These are phyloP conservation scores for Neoascochyta sp. DNA, from an alignment of 2,329 filamentous ascomycete species.

Conservation along the genomic window DNA sequence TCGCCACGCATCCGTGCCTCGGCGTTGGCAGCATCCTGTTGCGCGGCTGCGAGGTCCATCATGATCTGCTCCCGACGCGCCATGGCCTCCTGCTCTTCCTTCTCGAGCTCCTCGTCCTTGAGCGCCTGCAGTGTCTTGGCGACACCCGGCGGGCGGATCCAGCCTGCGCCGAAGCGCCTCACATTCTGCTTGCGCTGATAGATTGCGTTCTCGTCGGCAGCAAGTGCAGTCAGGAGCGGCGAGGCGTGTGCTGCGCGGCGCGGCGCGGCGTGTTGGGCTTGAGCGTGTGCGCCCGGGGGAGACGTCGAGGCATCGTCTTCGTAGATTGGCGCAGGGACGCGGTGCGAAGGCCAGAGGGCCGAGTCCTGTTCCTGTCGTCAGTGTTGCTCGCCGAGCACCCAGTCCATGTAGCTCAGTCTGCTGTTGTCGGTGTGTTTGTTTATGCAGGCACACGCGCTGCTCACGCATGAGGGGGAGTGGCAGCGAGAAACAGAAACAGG, in stretches of 20 bases:
- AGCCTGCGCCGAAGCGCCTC: conserved; percentile 79
- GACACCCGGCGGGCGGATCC: conserved; percentile 86
- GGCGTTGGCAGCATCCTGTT: conserved; percentile 46
- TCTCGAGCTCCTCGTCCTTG: conserved; percentile 83
- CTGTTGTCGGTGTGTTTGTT: conserved; percentile 2
- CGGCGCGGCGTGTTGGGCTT: conserved; percentile 14
- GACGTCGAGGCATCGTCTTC: conserved; percentile 17
- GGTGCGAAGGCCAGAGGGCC: conserved; percentile 30
- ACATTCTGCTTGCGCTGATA: conserved; percentile 76
- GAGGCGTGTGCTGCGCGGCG: conserved; percentile 44
- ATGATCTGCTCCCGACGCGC: conserved; percentile 67
- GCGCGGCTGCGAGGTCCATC: conserved; percentile 64
- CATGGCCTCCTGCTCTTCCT: conserved; percentile 77
- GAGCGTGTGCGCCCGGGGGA: conserved; percentile 15
- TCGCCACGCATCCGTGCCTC: conserved; percentile 44
- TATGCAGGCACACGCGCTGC: background rate
- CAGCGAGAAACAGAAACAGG: background rate
- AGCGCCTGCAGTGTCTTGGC: conserved; percentile 86
- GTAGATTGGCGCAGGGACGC: conserved; percentile 14
- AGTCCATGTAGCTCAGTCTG: background rate
- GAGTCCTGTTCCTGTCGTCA: conserved; percentile 22
- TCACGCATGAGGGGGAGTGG: too few species aligned
- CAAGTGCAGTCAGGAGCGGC: conserved; percentile 65
- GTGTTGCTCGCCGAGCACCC: too few species aligned
- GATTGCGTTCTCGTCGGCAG: conserved; percentile 72